A percentile compares a stretch with the other conserved stretches of the same genome.
phyloP scores from a whole-genome alignment of 345 rosid genomes.

The Brassica cretica region DNA sequence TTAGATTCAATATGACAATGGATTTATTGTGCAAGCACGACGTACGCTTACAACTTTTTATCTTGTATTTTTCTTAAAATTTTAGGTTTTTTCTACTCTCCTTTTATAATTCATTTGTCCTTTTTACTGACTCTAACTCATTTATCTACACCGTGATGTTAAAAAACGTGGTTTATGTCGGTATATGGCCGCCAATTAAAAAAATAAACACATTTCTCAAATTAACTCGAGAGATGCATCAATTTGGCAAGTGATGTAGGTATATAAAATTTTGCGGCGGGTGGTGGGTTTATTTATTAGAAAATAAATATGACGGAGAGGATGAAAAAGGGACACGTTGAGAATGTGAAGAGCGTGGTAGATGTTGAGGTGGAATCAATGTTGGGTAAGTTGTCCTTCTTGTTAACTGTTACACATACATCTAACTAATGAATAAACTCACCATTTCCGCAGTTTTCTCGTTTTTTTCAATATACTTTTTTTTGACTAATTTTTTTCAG shows the following conservation, averaged over 20 bases:
- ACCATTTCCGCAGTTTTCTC: not conserved
- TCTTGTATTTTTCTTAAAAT: not conserved
- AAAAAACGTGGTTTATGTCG: not conserved
- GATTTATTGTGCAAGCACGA: not conserved
- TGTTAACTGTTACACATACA: slow-evolving; percentile 12
- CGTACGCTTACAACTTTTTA: not conserved
- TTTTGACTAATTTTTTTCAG: not conserved
- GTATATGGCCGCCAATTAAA: not conserved
- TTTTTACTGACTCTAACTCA: too few species aligned
- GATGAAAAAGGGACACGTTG: slow-evolving; percentile 26
- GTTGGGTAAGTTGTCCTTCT: slow-evolving; percentile 22
- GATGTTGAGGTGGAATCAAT: slow-evolving; percentile 17
- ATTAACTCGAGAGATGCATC: not conserved
- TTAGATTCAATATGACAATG: slow-evolving; percentile 3
- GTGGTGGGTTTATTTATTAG: not conserved
- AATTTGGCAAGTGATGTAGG: not conserved
- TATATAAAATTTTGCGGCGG: slow-evolving; percentile 3
- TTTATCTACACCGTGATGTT: not conserved
- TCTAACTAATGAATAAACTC: not conserved
- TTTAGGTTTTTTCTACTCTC: not conserved
- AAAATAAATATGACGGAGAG: not conserved
- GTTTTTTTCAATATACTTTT: not conserved
- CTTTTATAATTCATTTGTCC: not conserved
- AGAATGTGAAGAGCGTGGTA: slow-evolving; percentile 28
- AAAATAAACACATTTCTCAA: not conserved